Evolutionary conservation across 768 basidiomycete genomes (phyloP), one percentile per base, ranked within the genome.

Genomic region (Amanita polypyramis): DNA sequence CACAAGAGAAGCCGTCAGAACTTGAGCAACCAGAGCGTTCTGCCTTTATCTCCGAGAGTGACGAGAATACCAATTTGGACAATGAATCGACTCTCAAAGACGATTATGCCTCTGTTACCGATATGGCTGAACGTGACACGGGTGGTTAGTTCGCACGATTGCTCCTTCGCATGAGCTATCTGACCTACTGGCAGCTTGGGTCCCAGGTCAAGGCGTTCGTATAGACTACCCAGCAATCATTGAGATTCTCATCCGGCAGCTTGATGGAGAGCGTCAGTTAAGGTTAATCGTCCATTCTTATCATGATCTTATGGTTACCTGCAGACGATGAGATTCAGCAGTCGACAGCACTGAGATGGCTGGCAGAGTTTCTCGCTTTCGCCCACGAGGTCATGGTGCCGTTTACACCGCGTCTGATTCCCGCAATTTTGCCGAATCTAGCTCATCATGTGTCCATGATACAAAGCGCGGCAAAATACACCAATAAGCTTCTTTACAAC

Each of bases 321-420:
- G 44, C 54, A 92, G 96, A 97, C 57, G 88, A 91, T 52, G 93
- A 95, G 59, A 88, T 95, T 23, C 93, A 96, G 54, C 91, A 96
- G 56, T 89, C 88, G 0, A 94, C 88, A 0, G 89, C 93, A n/a
- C 74, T 99, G 12, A 73, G 78, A 51, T 99, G 96, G 96, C 70
- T 99, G 19, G 79, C 88, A 5, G 90, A 93, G 54, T 92, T 98
- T 65, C 69, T 98, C 27, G 74, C 70, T 41, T 91, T 97, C 56
- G 85, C 82, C 1, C 82, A 86, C 46, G 89, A 93, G 60, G 90
- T 94, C 46, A 89, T 98, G 75, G 79, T 98, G 21, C 87, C 89
- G 2, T 96, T 96, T 59, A 91, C 92, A 0, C 93, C 96, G 1
- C 82, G 90, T 34, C 80, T 99, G 38, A 84, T 99, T 37, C 85